phyloP scores from a whole-genome alignment of 2,329 filamentous ascomycete genomes.

The Paraphoma sp. region DNA sequence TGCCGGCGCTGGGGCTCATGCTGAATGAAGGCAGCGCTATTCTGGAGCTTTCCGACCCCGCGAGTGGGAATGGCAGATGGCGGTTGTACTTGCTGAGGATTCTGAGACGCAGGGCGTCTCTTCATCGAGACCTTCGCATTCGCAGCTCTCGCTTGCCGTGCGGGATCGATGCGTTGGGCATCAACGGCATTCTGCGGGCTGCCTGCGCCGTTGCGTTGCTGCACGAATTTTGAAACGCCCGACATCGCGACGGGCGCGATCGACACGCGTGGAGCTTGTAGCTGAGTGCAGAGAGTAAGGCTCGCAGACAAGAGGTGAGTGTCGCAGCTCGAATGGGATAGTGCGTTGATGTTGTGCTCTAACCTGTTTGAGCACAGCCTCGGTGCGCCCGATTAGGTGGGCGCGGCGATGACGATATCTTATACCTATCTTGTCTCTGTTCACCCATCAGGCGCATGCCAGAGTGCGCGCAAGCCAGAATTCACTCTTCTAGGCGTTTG shows the following conservation, averaged over 20 bases:
- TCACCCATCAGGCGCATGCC: conserved; percentile 10
- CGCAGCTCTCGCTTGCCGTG: conserved; percentile 24
- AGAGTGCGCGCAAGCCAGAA: too few relatives aligned
- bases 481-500: too few relatives aligned
- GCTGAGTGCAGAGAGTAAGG: not conserved
- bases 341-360: conserved; percentile 29
- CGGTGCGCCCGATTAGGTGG: conserved; percentile 9
- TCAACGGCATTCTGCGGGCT: conserved; percentile 19
- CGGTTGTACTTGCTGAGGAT: conserved; percentile 14
- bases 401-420: conserved; percentile 36
- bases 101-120: conserved; percentile 13
- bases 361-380: conserved; percentile 20
- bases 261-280: not conserved
- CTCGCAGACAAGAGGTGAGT: conserved; percentile 12
- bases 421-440: conserved; percentile 32
- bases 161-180: conserved; percentile 14
- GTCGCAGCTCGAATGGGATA: conserved; percentile 32
- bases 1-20: conserved; percentile 19
- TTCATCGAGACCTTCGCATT: conserved; percentile 28
- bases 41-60: conserved; percentile 15
- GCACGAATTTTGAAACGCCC: conserved; percentile 28
- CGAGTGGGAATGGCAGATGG: conserved; percentile 9
- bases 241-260: not conserved
- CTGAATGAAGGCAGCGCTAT: conserved; percentile 17
- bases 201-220: conserved; percentile 13